Conservation (phyloP, 257 asterid species). For the Nicotiana paniculata region DNA sequence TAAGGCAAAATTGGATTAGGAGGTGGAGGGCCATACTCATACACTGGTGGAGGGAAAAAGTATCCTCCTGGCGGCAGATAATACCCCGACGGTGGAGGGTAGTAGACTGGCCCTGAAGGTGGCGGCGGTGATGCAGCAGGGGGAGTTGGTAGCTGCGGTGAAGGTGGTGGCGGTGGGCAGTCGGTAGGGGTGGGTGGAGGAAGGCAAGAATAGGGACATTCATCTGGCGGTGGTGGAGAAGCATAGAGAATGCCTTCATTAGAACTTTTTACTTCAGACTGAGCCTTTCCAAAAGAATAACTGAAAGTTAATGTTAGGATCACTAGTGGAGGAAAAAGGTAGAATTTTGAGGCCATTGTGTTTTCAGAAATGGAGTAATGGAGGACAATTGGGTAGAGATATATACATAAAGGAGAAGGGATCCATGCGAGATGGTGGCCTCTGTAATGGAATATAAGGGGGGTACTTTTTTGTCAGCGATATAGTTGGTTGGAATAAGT, state of each 20-base stretch:
- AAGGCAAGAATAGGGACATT: slow-evolving; percentile 30
- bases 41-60: slow-evolving; percentile 24
- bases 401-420: background rate
- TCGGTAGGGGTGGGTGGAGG: slow-evolving; percentile 22
- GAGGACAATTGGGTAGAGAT: background rate
- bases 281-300: background rate
- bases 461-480: slow-evolving; percentile 6
- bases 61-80: slow-evolving; percentile 25
- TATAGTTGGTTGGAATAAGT: slow-evolving; percentile 10
- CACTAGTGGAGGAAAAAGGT: background rate
- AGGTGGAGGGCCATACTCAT: slow-evolving; percentile 36
- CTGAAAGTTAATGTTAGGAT: slow-evolving; percentile 1
- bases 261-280: background rate
- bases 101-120: slow-evolving; percentile 15
- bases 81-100: slow-evolving; percentile 10
- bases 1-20: slow-evolving; percentile 41
- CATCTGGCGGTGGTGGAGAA: slow-evolving; percentile 25
- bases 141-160: background rate
- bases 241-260: slow-evolving; percentile 3
- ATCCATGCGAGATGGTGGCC: background rate
- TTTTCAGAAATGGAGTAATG: background rate
- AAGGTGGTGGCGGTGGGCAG: slow-evolving; percentile 24
- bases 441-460: background rate
- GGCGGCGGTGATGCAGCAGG: slow-evolving; percentile 17
- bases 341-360: slow-evolving; percentile 19